These are phyloP conservation scores for Debaryomyces tyrocola DNA, from an alignment of 805 yeast genomes.

Conservation along the genomic window DNA sequence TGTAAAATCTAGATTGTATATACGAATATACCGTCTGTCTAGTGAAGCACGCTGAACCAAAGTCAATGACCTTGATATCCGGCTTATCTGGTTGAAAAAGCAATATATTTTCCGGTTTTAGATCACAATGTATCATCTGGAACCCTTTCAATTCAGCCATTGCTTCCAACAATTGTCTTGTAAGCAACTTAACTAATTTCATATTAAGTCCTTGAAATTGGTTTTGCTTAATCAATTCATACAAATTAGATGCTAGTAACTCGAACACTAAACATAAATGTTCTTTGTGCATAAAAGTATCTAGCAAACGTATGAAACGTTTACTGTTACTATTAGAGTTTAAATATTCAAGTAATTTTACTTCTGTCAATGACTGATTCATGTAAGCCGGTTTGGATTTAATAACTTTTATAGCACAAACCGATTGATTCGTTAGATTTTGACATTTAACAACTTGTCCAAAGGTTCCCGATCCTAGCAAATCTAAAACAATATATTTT, in stretches of 20 bases:
- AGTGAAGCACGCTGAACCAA: slow-evolving; percentile 94
- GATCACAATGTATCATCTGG: slow-evolving; percentile 90
- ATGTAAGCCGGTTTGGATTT: slow-evolving; percentile 89
- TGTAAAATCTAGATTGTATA: slow-evolving; percentile 87
- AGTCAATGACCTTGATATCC: slow-evolving; percentile 88
- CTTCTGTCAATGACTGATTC: slow-evolving; percentile 91
- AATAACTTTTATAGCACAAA: slow-evolving; percentile 92
- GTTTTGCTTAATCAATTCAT: slow-evolving; percentile 88
- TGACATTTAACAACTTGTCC: slow-evolving; percentile 98
- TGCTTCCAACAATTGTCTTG: slow-evolving; percentile 80
- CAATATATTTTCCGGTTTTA: slow-evolving; percentile 93
- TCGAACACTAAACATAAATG: slow-evolving; percentile 94
- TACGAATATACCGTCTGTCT: slow-evolving; percentile 86
- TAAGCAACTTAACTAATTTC: slow-evolving; percentile 71
- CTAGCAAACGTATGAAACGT: slow-evolving; percentile 75
- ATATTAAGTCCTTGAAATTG: slow-evolving; percentile 88
- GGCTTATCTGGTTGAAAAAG: slow-evolving; percentile 79
- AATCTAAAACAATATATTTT: slow-evolving; percentile 84
- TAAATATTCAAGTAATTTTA: slow-evolving; percentile 76
- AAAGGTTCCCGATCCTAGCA: slow-evolving; percentile 95
- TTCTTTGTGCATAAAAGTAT: slow-evolving; percentile 87
- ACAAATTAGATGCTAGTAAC: slow-evolving; percentile 79
- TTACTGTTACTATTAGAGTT: slow-evolving; percentile 66
- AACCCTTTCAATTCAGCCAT: slow-evolving; percentile 77
- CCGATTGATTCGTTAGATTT: slow-evolving; percentile 71